A percentile compares a stretch with the other conserved stretches of the same genome.
phyloP scores from a whole-genome alignment of 2,329 filamentous ascomycete genomes.

The Fusarium secorum region DNA sequence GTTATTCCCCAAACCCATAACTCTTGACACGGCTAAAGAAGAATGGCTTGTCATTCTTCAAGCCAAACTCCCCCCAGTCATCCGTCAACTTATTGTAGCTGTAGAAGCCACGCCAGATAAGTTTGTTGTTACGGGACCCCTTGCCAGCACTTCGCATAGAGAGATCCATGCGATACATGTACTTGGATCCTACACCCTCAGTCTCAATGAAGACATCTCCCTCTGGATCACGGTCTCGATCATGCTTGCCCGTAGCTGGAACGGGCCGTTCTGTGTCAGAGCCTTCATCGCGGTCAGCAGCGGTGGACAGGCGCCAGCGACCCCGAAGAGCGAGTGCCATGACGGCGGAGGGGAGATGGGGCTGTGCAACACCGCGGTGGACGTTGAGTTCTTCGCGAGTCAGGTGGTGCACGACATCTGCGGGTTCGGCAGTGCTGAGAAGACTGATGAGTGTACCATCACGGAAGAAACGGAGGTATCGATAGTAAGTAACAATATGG shows the following conservation, averaged over 20 bases:
- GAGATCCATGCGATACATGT: constrained; percentile 85
- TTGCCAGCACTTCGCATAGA: constrained; percentile 70
- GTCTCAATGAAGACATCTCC: constrained; percentile 85
- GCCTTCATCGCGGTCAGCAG: constrained; percentile 44
- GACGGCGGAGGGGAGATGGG: constrained; percentile 54
- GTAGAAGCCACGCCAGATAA: constrained; percentile 89
- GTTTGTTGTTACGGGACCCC: constrained; percentile 80
- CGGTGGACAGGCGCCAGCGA: constrained; percentile 59
- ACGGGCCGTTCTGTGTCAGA: constrained; percentile 11
- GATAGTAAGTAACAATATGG: constrained; percentile 97
- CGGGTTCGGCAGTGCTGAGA: constrained; percentile 80
- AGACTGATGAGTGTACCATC: constrained; percentile 86
- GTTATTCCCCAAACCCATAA: constrained; percentile 59
- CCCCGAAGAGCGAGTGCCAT: constrained; percentile 74
- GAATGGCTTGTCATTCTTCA: constrained; percentile 70
- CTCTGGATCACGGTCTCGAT: constrained; percentile 53
- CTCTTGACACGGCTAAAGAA: constrained; percentile 73
- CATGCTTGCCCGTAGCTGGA: neutral
- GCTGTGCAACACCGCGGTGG: constrained; percentile 48
- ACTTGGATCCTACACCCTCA: constrained; percentile 79
- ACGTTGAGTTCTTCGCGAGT: constrained; percentile 71
- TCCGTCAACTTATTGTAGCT: constrained; percentile 89
- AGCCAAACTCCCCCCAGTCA: constrained; percentile 83
- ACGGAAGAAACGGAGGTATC: constrained; percentile 93
- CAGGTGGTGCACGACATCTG: constrained; percentile 87